Conservation (phyloP, 257 asterid genomes). For the Solanum bulbocastanum region DNA sequence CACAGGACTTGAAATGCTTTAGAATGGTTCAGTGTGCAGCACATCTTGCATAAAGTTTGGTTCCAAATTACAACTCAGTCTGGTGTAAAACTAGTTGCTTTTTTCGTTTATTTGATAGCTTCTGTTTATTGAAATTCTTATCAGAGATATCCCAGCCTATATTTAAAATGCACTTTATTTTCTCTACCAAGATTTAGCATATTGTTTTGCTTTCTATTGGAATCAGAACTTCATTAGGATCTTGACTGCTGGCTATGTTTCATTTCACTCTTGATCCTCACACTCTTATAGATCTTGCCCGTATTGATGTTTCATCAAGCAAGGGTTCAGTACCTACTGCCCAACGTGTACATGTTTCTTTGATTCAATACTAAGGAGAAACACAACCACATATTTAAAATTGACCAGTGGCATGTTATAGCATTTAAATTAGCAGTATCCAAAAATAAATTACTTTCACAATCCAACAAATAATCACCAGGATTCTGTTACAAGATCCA, state of each 20-base stretch:
- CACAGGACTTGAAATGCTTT: neutral
- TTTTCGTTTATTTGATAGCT: neutral
- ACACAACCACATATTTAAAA: neutral
- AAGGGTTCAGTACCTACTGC: neutral
- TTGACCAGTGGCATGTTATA: neutral
- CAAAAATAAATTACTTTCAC: neutral
- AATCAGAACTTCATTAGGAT: neutral
- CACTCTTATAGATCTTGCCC: neutral
- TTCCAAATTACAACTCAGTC: neutral
- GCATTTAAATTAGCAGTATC: neutral
- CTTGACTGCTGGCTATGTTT: neutral
- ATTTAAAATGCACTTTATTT: neutral
- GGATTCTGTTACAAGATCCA: neutral
- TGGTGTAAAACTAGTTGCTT: neutral
- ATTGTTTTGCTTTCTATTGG: neutral
- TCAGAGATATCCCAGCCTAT: neutral
- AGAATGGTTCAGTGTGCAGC: neutral
- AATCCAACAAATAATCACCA: neutral
- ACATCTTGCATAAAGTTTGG: neutral
- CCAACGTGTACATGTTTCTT: neutral
- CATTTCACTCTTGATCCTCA: neutral
- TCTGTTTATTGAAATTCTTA: neutral
- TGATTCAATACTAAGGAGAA: neutral
- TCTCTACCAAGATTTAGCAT: neutral
- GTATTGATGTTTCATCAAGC: neutral